Conservation (phyloP, 139 green algal species). For the Zygnema cylindricum region DNA sequence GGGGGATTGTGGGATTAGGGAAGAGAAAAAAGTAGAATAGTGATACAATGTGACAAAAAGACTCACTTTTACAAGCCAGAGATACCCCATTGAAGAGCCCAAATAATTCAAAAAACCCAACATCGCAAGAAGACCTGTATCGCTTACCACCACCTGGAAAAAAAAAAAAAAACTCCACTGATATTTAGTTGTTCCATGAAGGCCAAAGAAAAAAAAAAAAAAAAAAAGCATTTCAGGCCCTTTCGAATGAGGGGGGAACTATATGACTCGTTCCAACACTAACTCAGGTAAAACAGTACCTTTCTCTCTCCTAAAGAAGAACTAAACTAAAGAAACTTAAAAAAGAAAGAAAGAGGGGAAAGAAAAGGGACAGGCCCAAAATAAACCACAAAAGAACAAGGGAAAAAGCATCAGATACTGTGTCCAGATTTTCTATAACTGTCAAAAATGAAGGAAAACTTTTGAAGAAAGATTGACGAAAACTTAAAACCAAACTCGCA, state of each 20-base stretch:
- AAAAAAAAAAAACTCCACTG: neutral
- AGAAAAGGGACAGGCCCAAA: neutral
- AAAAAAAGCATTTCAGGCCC: neutral
- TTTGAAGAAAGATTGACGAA: neutral
- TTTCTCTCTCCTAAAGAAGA: too few species aligned
- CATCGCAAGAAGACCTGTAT: constrained; percentile 70
- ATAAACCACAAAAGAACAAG: neutral
- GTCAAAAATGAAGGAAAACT: neutral
- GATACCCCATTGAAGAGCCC: constrained; percentile 64
- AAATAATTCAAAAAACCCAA: constrained; percentile 65
- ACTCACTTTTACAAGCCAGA: constrained; percentile 35
- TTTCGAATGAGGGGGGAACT: too few species aligned
- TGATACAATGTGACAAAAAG: too few species aligned
- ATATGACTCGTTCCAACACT: too few species aligned
- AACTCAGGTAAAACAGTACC: neutral
- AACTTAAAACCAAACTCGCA: neutral
- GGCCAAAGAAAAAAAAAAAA: neutral
- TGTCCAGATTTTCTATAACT: constrained; percentile 42
- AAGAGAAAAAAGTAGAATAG: too few species aligned
- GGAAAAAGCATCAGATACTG: neutral
- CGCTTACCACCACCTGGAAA: constrained; percentile 68
- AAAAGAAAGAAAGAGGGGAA: constrained; percentile 15
- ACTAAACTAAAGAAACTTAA: constrained; percentile 24
- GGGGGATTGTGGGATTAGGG: too few species aligned
- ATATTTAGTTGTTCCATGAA: neutral